phyloP scores from a whole-genome alignment of 306 rosid genomes.

The Prunus persica region DNA sequence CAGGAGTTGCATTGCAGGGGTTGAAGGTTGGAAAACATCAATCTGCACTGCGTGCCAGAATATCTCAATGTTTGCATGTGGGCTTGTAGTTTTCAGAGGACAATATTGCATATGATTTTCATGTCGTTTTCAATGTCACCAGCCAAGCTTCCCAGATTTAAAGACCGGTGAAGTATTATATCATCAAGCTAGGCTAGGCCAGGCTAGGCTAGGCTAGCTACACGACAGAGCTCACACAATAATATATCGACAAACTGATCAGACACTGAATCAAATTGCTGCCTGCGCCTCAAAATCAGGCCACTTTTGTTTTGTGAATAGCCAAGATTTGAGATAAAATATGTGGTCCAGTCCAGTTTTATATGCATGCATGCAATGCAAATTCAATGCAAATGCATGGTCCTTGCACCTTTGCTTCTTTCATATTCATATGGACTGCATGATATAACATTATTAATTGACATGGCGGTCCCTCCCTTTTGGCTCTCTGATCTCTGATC shows the following conservation, averaged over 20 bases:
- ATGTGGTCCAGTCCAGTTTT: no score
- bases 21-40: no score
- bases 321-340: no score
- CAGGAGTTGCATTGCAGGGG: no score
- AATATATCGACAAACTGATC: neutral
- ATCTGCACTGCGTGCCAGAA: no score
- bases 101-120: neutral
- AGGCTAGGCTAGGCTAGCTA: no score
- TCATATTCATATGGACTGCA: neutral
- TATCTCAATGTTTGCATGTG: neutral
- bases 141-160: neutral
- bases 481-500: no score
- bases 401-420: neutral
- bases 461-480: no score
- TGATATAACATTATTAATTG: neutral
- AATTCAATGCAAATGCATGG: neutral
- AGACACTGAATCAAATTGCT: neutral
- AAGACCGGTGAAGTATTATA: neutral
- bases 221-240: no score
- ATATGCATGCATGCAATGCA: neutral
- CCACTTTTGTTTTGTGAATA: no score
- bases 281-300: neutral
- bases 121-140: neutral
- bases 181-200: no score
- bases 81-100: neutral